These are phyloP conservation scores for Komagataella ulmi DNA, from an alignment of 805 yeast genomes.

Conservation along the genomic window DNA sequence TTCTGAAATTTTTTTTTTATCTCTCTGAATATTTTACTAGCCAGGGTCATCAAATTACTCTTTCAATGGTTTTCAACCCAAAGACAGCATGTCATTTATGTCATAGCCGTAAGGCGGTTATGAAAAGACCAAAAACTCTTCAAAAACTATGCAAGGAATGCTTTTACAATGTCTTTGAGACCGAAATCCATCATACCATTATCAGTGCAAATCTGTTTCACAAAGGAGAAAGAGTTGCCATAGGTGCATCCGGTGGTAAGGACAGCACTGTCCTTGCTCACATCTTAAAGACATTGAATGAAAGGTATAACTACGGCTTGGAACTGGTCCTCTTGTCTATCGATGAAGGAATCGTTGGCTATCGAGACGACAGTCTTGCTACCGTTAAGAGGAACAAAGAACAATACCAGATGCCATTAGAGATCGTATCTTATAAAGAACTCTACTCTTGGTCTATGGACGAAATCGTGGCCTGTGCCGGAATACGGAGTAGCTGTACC, in stretches of 20 bases:
- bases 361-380: constrained; percentile 92
- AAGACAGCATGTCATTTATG: constrained; percentile 67
- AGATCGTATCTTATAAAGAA: constrained; percentile 63
- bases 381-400: constrained; percentile 88
- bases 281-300: constrained; percentile 75
- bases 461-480: constrained; percentile 89
- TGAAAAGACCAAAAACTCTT: constrained; percentile 85
- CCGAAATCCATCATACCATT: constrained; percentile 90
- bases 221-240: constrained; percentile 81
- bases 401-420: constrained; percentile 37
- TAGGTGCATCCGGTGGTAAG: constrained; percentile 98
- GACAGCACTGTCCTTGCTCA: constrained; percentile 94
- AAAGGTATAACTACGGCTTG: constrained; percentile 80
- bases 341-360: constrained; percentile 96
- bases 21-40: not conserved
- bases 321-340: constrained; percentile 71
- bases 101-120: constrained; percentile 66
- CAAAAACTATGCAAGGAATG: constrained; percentile 86
- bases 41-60: not conserved
- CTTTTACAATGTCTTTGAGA: constrained; percentile 82
- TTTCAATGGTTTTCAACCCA: not conserved
- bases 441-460: constrained; percentile 98
- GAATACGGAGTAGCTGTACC: constrained; percentile 88
- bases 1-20: not conserved
- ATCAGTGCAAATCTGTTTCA: constrained; percentile 52